Base-by-base conservation (phyloP, 495 filamentous ascomycete genomes). In the Cudoniella acicularis region DNA sequence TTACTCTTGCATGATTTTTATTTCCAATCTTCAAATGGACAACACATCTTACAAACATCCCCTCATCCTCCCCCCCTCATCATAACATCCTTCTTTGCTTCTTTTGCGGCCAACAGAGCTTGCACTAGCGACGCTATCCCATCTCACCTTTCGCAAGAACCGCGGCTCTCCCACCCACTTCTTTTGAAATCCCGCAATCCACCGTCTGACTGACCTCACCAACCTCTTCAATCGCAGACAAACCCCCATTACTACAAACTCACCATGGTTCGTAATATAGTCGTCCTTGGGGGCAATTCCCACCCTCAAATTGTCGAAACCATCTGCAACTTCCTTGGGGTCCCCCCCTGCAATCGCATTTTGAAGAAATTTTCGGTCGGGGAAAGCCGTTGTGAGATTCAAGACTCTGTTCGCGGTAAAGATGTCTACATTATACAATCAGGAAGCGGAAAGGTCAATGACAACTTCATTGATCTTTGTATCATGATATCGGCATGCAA, bases 401-500 rank as follows among this genome's bases (percentile, higher is more conserved):
- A 89, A 67, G 94, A 98, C 75, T 95, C 90, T 21, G 92, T 98
- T 42, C 89, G 94, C 64, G 95, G 87, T 57, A 98, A 98, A 72
- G 94, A 98, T 80, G 93, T 98, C 67, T 96, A 95, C 74, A 95
- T 97, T 71, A 89, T 98, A 63, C 92, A 98, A 72, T 90, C 87
- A 50, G 90, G 92, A 52, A 84, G 86, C 57, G 89, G 90, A 49
- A 92, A 88, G 61, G 90, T 98, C 74, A 98, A 98, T 67, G 94
- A 98, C 70, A 86, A 96, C 72, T 79, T 98, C 48, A 86, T 98
- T 77, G 94, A 98, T 63, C 84, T 98, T 36, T 87, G 96, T 69
- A 96, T 98, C 75, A 96, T 83, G 80, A 93, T 98, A 63, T 95
- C 91, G 18, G 94, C 94, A 61, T 98, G 95, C 81, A 96, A 97